Percentiles rank a stretch among this genome's conserved stretches.
Evolutionary conservation across 768 basidiomycete genomes (phyloP).

Genomic region (Serendipita sp.): DNA sequence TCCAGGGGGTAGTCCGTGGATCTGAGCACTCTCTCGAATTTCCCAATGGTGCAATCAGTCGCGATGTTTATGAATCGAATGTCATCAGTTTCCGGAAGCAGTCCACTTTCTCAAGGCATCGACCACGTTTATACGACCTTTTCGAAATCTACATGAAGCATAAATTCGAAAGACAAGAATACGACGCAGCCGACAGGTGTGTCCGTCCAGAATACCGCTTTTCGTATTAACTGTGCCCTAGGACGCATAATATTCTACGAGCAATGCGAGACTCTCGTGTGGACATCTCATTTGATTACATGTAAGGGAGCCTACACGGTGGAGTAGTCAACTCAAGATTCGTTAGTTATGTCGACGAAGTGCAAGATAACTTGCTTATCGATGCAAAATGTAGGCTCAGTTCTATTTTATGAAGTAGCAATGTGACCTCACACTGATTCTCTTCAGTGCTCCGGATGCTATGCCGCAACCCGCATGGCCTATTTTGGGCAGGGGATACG

Average conservation of each 20-base stretch:
- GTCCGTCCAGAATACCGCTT: conserved; percentile 24
- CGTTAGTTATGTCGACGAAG: conserved; percentile 55
- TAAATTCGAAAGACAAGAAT: conserved; percentile 27
- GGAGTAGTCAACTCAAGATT: background rate
- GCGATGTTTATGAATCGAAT: conserved; percentile 24
- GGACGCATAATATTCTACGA: conserved; percentile 32
- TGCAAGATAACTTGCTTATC: conserved; percentile 53
- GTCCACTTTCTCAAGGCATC: conserved; percentile 34
- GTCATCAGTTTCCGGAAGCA: conserved; percentile 35
- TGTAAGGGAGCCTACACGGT: background rate
- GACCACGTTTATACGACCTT: conserved; percentile 32
- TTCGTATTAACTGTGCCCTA: conserved; percentile 16
- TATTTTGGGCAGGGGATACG: conserved; percentile 70
- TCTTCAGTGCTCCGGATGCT: conserved; percentile 41
- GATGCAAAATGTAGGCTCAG: conserved; percentile 35
- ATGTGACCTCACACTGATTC: background rate
- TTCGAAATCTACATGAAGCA: conserved; percentile 35
- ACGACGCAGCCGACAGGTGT: conserved; percentile 43
- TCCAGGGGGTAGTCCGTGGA: conserved; percentile 52
- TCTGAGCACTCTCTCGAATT: conserved; percentile 34
- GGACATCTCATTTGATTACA: background rate
- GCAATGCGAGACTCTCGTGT: conserved; percentile 25
- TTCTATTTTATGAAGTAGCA: background rate
- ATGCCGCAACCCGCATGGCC: conserved; percentile 46
- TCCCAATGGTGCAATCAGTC: conserved; percentile 26